A percentile compares a stretch with the other conserved stretches of the same genome.
Evolutionary conservation across 1,139 yeast species (phyloP).

Genomic region (Protomyces macrosporus): DNA sequence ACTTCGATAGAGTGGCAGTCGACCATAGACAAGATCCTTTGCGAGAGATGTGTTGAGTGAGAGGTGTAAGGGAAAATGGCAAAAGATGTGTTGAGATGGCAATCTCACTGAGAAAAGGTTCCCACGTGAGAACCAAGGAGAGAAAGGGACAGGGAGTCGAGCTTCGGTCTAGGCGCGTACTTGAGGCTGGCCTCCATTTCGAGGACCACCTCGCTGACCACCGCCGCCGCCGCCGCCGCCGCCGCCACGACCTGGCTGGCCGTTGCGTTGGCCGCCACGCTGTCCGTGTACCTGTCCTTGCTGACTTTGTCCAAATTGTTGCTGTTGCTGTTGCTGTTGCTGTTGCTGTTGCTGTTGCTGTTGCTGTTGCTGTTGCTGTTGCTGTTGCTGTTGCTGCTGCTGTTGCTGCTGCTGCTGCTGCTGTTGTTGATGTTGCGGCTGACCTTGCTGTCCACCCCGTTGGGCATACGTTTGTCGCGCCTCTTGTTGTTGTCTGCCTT

Average conservation of each 20-base stretch:
- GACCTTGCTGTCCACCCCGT: constrained; percentile 26
- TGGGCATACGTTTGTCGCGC: constrained; percentile 1
- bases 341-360: constrained; percentile 34
- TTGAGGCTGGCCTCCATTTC: neutral
- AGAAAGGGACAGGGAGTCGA: neutral
- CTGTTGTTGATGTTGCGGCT: constrained; percentile 32
- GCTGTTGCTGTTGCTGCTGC: constrained; percentile 34
- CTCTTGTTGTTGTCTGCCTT: constrained; percentile 33
- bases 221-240: neutral
- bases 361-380: constrained; percentile 27
- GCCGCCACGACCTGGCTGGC: neutral
- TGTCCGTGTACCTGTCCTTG: constrained; percentile 16
- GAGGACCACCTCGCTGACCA: neutral
- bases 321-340: constrained; percentile 33
- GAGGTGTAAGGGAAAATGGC: neutral
- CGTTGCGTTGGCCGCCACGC: neutral
- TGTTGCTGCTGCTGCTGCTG: constrained; percentile 35
- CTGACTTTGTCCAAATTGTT: constrained; percentile 31
- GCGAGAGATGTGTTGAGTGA: neutral
- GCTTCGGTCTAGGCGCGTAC: neutral
- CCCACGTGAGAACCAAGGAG: neutral
- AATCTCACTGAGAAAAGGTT: neutral
- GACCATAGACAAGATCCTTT: neutral
- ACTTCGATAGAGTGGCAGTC: neutral
- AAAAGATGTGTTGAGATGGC: neutral